These are phyloP conservation scores for Scheffersomyces titani DNA, from an alignment of 1,139 yeast species.

Conservation along the genomic window DNA sequence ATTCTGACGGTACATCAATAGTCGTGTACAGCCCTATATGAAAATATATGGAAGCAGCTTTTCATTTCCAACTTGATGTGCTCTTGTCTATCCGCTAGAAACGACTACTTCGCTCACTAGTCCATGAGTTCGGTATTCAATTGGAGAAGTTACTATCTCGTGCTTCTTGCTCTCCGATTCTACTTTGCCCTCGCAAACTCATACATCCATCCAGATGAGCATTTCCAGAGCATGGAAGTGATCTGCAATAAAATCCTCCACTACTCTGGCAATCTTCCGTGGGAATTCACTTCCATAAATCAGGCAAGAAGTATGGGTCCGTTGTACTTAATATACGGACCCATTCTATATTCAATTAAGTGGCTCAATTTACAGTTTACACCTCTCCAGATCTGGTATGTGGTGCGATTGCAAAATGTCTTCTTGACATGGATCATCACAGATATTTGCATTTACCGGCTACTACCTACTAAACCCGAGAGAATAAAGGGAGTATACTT, in stretches of 20 bases:
- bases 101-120: neutral
- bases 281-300: conserved; percentile 69
- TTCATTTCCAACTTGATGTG: neutral
- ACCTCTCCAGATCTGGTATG: conserved; percentile 55
- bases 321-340: conserved; percentile 68
- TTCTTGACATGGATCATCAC: conserved; percentile 58
- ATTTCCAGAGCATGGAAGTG: conserved; percentile 84
- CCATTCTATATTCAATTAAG: conserved; percentile 46
- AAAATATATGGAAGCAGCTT: neutral
- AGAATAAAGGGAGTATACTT: conserved; percentile 65
- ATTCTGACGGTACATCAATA: neutral
- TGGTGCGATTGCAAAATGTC: conserved; percentile 59
- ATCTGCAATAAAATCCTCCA: conserved; percentile 52
- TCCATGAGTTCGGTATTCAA: neutral
- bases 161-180: conserved; percentile 51
- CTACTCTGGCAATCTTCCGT: conserved; percentile 61
- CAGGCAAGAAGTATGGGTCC: conserved; percentile 81
- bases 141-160: conserved; percentile 50
- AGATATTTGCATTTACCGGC: conserved; percentile 50
- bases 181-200: conserved; percentile 69
- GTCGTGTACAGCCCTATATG: neutral
- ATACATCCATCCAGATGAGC: conserved; percentile 97
- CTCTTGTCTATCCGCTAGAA: neutral
- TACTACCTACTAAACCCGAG: conserved; percentile 62
- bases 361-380: conserved; percentile 22